A percentile compares a stretch with the other conserved stretches of the same genome.
These are phyloP conservation scores for Extremus antarcticus DNA, from an alignment of 495 filamentous ascomycete genomes.

Conservation along the genomic window DNA sequence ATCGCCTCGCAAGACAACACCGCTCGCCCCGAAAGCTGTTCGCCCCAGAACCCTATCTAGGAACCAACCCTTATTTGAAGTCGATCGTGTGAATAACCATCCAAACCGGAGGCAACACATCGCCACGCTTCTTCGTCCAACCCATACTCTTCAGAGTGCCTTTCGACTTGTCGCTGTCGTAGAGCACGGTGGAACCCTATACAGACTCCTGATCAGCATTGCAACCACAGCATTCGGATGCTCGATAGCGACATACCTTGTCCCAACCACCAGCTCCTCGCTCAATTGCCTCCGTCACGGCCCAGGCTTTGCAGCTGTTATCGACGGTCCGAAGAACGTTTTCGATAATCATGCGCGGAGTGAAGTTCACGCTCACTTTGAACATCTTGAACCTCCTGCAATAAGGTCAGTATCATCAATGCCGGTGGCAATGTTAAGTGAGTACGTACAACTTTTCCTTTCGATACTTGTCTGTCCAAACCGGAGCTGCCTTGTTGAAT, in stretches of 20 bases:
- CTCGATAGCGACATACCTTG: slow-evolving; percentile 1
- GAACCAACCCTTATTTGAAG: slow-evolving; percentile 1
- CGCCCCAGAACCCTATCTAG: no score
- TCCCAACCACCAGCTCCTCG: slow-evolving; percentile 8
- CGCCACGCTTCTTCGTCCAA: slow-evolving; percentile 10
- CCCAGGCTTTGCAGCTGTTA: slow-evolving; percentile 11
- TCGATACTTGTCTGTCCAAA: slow-evolving; percentile 14
- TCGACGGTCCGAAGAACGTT: not conserved
- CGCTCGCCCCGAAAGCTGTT: no score
- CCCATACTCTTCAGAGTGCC: slow-evolving; percentile 7
- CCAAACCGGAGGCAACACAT: slow-evolving; percentile 14
- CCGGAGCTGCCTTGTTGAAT: slow-evolving; percentile 11
- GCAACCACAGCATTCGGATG: not conserved
- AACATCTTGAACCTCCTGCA: slow-evolving; percentile 15
- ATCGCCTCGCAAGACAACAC: no score
- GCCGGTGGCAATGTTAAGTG: not conserved
- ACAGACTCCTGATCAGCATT: not conserved
- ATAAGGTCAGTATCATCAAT: not conserved
- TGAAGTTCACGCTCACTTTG: slow-evolving; percentile 9
- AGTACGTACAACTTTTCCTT: not conserved
- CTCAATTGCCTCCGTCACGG: slow-evolving; percentile 10
- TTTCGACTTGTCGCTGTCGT: slow-evolving; percentile 10
- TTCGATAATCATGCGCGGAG: slow-evolving; percentile 8
- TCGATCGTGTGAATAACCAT: slow-evolving; percentile 2
- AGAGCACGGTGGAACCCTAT: slow-evolving; percentile 14